phyloP scores from a whole-genome alignment of 306 rosid species.

The Astragalus membranaceus region DNA sequence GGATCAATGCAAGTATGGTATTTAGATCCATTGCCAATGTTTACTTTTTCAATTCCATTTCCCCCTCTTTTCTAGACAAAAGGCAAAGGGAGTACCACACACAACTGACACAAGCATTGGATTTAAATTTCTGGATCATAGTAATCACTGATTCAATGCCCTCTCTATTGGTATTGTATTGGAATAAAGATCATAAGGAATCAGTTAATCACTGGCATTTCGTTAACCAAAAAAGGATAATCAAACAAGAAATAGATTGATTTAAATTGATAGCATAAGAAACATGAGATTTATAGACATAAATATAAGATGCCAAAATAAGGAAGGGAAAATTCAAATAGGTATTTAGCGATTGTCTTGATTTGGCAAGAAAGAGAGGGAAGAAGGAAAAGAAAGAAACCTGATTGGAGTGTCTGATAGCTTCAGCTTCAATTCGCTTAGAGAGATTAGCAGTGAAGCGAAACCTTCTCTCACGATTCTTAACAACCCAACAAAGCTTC shows the following conservation, averaged over 20 bases:
- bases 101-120: conserved; percentile 3
- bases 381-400: conserved; percentile 26
- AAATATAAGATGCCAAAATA: not conserved
- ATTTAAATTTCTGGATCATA: not conserved
- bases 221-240: not conserved
- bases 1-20: not conserved
- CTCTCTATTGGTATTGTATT: not conserved
- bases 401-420: conserved; percentile 87
- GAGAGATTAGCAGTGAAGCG: conserved; percentile 96
- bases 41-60: not conserved
- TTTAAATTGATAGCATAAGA: not conserved
- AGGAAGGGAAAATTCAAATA: not conserved
- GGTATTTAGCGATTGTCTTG: not conserved
- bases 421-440: conserved; percentile 87
- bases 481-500: conserved; percentile 84
- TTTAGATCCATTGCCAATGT: not conserved
- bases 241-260: not conserved
- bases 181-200: not conserved
- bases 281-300: not conserved
- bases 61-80: not conserved
- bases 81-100: too few relatives aligned
- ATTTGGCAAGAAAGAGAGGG: not conserved
- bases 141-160: not conserved
- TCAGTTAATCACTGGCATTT: not conserved
- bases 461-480: conserved; percentile 84